Conservation (phyloP, 805 yeast species). For the Yarrowia deformans region DNA sequence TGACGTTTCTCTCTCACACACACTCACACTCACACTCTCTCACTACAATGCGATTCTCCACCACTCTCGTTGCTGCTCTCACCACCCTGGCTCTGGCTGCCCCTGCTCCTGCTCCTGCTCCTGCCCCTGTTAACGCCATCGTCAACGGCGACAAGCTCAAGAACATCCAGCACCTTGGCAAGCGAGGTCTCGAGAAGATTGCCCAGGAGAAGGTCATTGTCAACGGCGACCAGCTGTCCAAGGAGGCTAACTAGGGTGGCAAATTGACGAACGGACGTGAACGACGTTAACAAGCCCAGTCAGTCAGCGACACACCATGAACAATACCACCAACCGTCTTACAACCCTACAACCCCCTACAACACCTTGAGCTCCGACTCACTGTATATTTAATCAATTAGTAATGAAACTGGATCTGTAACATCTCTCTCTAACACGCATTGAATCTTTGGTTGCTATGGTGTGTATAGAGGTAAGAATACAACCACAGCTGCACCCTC, state of each 20-base stretch:
- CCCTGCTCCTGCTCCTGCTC: constrained; percentile 31
- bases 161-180: not conserved
- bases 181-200: constrained; percentile 2
- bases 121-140: constrained; percentile 14
- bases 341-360: not conserved
- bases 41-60: constrained; percentile 6
- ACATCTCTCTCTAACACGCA: no score
- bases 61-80: constrained; percentile 5
- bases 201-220: constrained; percentile 16
- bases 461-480: no score
- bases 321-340: no score
- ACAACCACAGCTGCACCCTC: no score
- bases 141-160: constrained; percentile 28
- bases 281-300: no score
- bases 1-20: no score
- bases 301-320: not conserved
- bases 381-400: constrained; percentile 23
- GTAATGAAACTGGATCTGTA: not conserved
- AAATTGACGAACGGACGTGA: not conserved
- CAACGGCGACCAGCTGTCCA: constrained; percentile 15
- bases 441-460: no score
- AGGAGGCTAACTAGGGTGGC: constrained; percentile 6
- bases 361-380: not conserved
- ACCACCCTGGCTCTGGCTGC: constrained; percentile 17
- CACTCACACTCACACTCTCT: not conserved